Conservation (phyloP, 805 yeast species). For the Dipodascus geniculatus region DNA sequence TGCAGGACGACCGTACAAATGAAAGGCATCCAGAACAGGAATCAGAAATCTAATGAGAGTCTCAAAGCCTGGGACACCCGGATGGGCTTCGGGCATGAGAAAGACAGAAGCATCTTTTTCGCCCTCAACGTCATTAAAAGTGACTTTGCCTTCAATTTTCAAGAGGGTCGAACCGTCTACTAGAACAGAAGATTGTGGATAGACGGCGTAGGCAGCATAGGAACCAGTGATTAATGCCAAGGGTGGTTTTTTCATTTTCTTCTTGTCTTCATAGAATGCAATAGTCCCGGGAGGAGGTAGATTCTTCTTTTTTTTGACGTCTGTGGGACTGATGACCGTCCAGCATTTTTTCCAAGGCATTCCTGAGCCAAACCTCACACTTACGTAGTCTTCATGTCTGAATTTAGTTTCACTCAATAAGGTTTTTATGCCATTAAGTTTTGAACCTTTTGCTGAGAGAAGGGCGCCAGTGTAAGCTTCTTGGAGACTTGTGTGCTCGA, state of each 20-base stretch:
- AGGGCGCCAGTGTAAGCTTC: constrained; percentile 96
- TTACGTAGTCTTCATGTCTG: constrained; percentile 87
- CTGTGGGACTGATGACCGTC: constrained; percentile 61
- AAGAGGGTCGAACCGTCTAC: constrained; percentile 82
- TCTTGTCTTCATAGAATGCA: constrained; percentile 73
- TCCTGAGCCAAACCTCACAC: constrained; percentile 91
- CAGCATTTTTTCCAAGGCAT: constrained; percentile 96
- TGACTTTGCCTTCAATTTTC: constrained; percentile 74
- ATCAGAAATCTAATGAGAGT: constrained; percentile 72
- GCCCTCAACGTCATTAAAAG: constrained; percentile 22
- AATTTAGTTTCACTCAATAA: constrained; percentile 76
- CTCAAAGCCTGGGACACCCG: constrained; percentile 73
- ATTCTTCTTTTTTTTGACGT: constrained; percentile 30
- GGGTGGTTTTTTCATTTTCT: constrained; percentile 48
- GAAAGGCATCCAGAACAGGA: constrained; percentile 66
- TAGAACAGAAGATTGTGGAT: constrained; percentile 71
- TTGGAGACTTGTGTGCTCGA: constrained; percentile 74
- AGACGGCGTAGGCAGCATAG: constrained; percentile 72
- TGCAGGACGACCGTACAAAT: constrained; percentile 70
- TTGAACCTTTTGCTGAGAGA: constrained; percentile 80
- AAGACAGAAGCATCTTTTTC: constrained; percentile 54
- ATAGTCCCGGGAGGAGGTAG: constrained; percentile 45
- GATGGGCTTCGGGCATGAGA: constrained; percentile 74
- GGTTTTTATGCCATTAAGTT: constrained; percentile 76
- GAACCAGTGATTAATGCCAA: constrained; percentile 73